Base-by-base conservation (phyloP, 768 basidiomycete genomes). In the Dendrothele bispora region DNA sequence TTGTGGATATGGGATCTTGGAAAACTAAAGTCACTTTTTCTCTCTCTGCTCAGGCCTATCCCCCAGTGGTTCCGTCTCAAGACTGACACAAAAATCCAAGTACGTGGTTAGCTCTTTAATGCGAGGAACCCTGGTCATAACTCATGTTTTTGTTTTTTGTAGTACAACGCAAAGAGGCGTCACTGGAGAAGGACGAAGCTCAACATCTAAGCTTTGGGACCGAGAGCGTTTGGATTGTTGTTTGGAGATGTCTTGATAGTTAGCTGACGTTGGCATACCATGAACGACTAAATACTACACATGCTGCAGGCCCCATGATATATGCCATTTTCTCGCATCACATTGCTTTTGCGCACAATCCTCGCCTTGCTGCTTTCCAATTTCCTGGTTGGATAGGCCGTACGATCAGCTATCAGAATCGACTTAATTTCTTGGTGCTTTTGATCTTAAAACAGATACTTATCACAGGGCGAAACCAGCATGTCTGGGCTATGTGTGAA, bases 61-160 rank as follows among this genome's bases (percentile, higher is more conserved):
- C 97, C 95, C 56, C 95, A 98, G 65, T 99, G 95, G 95, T 98
- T 97, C 84, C 92, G 94, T 57, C 77, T 95, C 53, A 98, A 97
- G 82, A 83, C 89, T 61, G 95, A 93, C 68, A 88, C 88, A 55
- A 95, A 97, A 79, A 95, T 91, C 59, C 89, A 92, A 73, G 90
- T 90, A 61, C 60, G 75, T 64, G 29, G 62, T 5, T 50, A 10
- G 21, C 25, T 7, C 4, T 20, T 30, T 26, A n/a, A n/a, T 30
- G 14, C 12, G 14, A 3, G 34, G 32, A 29, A 35, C 26, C 18
- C 38, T 26, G 20, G 24, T 29, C 14, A 24, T 38, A 2, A 37
- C 22, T 37, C 36, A 47, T 36, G 36, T 54, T 45, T 48, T 49
- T 39, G 46, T 47, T 38, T 53, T 48, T 37, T 11, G 52, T 56